phyloP scores from a whole-genome alignment of 192 early-diverging fungal species.

The Chytriomyces confervae region DNA sequence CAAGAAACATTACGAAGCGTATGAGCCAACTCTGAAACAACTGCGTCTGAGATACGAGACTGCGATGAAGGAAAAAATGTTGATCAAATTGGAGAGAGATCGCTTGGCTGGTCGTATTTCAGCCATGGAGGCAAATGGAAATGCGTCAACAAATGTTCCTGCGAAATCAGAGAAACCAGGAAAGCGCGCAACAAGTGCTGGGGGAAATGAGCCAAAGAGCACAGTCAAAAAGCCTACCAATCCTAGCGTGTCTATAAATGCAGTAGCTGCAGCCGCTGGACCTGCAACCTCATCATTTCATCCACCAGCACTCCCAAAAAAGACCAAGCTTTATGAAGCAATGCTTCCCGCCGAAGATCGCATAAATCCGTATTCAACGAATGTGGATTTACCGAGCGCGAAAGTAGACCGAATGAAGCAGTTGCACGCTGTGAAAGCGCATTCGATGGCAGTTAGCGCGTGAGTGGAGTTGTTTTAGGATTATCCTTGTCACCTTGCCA shows the following conservation, averaged over 20 bases:
- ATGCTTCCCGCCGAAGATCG: slow-evolving; percentile 49
- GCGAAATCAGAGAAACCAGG: slow-evolving; percentile 9
- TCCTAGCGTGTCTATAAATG: background rate
- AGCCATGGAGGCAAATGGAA: slow-evolving; percentile 27
- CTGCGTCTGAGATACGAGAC: slow-evolving; percentile 57
- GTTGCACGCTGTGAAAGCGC: slow-evolving; percentile 48
- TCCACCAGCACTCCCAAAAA: slow-evolving; percentile 13
- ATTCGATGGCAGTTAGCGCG: slow-evolving; percentile 54
- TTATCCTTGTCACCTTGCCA: slow-evolving; percentile 2
- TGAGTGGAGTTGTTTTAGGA: slow-evolving; percentile 43
- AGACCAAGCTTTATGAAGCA: slow-evolving; percentile 21
- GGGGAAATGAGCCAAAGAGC: slow-evolving; percentile 3
- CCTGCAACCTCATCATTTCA: background rate
- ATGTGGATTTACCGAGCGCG: slow-evolving; percentile 43
- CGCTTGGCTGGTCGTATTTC: slow-evolving; percentile 47
- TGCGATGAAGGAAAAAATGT: slow-evolving; percentile 67
- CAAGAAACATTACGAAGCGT: slow-evolving; percentile 59
- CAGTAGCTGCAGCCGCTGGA: background rate
- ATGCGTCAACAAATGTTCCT: slow-evolving; percentile 4
- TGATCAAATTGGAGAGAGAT: slow-evolving; percentile 61
- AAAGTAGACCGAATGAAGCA: slow-evolving; percentile 52
- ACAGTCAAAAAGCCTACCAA: background rate
- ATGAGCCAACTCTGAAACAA: slow-evolving; percentile 52
- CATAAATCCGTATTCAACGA: slow-evolving; percentile 41
- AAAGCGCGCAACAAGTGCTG: background rate